Percentiles rank a stretch among this genome's conserved stretches.
These are phyloP conservation scores for Pouteria glomerata DNA, from an alignment of 148 eudicot species.

Conservation along the genomic window DNA sequence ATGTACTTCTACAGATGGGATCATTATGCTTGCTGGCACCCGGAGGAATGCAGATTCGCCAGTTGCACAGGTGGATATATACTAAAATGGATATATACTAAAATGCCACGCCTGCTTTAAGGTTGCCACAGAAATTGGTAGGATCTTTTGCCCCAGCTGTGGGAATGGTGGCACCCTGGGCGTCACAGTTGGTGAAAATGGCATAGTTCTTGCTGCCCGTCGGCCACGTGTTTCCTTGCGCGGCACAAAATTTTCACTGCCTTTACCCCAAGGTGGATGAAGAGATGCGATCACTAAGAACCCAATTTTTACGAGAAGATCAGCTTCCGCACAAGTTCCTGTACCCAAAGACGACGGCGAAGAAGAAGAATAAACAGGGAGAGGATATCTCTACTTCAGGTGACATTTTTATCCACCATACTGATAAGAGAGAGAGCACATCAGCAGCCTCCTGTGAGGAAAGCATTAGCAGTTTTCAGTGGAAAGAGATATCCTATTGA, in stretches of 20 bases:
- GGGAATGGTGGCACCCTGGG: conserved; percentile 98
- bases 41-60: conserved; percentile 98
- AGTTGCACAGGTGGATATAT: conserved; percentile 71
- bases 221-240: conserved; percentile 78
- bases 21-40: conserved; percentile 87
- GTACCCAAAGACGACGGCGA: conserved; percentile 64
- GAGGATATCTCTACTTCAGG: conserved; percentile 54
- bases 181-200: conserved; percentile 91
- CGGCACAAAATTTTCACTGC: conserved; percentile 88
- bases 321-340: conserved; percentile 72
- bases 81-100: conserved; percentile 83
- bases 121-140: conserved; percentile 76
- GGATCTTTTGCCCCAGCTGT: conserved; percentile 85
- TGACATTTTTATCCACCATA: conserved; percentile 50
- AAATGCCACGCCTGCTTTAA: conserved; percentile 93
- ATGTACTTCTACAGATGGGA: conserved; percentile 94
- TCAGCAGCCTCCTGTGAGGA: conserved; percentile 72
- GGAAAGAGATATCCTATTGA: conserved; percentile 90
- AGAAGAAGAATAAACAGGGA: conserved; percentile 71
- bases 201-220: conserved; percentile 67
- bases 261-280: conserved; percentile 93
- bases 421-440: conserved; percentile 64
- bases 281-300: conserved; percentile 77
- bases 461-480: conserved; percentile 77
- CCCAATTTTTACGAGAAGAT: conserved; percentile 88